Evolutionary conservation across 345 rosid species (phyloP).

Genomic region (Ailanthus altissimus): DNA sequence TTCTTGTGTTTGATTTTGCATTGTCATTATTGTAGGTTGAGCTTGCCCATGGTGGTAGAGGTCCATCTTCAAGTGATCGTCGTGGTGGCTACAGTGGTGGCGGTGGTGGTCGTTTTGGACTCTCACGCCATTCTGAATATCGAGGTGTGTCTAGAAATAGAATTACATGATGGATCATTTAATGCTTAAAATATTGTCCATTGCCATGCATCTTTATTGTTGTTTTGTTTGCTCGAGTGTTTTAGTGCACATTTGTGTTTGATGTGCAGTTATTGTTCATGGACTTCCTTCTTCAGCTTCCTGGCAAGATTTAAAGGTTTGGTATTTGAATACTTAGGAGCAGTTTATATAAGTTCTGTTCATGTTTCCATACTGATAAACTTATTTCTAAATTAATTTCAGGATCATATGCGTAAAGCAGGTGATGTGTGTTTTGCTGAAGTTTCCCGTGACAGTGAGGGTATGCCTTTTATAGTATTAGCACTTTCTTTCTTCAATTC

Average conservation of each 20-base stretch:
- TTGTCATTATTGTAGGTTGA: slow-evolving; percentile 65
- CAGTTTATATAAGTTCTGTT: background rate
- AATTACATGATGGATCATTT: background rate
- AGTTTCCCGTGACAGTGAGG: slow-evolving; percentile 85
- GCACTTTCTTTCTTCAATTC: background rate
- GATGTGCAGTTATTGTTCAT: slow-evolving; percentile 72
- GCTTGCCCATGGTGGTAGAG: slow-evolving; percentile 98
- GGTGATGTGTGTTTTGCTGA: slow-evolving; percentile 97
- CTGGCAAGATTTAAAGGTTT: slow-evolving; percentile 97
- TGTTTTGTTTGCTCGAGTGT: background rate
- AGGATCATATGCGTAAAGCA: slow-evolving; percentile 98
- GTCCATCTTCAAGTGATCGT: slow-evolving; percentile 73
- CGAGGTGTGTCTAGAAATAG: slow-evolving; percentile 56
- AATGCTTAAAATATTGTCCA: background rate
- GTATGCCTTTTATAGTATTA: slow-evolving; percentile 34
- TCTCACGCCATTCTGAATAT: slow-evolving; percentile 85
- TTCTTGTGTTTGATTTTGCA: slow-evolving; percentile 13
- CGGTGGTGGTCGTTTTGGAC: slow-evolving; percentile 52
- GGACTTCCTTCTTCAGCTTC: slow-evolving; percentile 95
- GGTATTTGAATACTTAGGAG: slow-evolving; percentile 11
- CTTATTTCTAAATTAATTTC: slow-evolving; percentile 30
- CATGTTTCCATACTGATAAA: slow-evolving; percentile 5
- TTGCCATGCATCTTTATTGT: background rate
- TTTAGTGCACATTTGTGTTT: slow-evolving; percentile 10
- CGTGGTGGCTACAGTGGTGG: slow-evolving; percentile 60